A percentile compares a stretch with the other conserved stretches of the same genome.
Conservation (phyloP, 2,329 filamentous ascomycete genomes). For the Pyrenochaeta sp. region DNA sequence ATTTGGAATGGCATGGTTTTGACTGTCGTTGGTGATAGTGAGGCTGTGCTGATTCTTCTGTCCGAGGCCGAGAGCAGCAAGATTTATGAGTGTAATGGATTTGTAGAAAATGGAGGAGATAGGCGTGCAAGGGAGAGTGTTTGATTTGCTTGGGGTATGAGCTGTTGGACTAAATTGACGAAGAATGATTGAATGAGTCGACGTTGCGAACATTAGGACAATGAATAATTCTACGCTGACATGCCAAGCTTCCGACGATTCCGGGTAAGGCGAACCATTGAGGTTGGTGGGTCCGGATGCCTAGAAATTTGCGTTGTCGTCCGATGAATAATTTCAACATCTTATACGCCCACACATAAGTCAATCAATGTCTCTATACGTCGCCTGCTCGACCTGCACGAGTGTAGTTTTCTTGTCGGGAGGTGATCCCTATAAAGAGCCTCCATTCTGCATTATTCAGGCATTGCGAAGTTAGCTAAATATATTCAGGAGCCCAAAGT, state of each 20-base stretch:
- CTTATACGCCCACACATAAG: not conserved
- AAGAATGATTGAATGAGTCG: slow-evolving; percentile 2
- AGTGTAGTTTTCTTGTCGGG: too few species aligned
- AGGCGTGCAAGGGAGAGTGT: not conserved
- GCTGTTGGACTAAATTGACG: not conserved
- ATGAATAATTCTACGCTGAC: slow-evolving; percentile 16
- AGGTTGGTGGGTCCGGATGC: slow-evolving; percentile 6
- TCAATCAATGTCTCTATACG: not conserved
- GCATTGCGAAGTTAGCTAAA: too few species aligned
- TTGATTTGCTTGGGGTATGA: not conserved
- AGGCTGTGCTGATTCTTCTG: not conserved
- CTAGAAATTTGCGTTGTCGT: not conserved
- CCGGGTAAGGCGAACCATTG: slow-evolving; percentile 17
- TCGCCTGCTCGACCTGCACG: too few species aligned
- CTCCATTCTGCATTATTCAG: too few species aligned
- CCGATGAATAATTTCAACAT: not conserved
- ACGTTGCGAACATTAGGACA: slow-evolving; percentile 10
- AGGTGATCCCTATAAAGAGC: too few species aligned
- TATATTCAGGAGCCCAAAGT: not conserved
- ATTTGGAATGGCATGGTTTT: slow-evolving; percentile 42
- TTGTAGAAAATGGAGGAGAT: not conserved
- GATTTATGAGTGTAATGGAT: not conserved
- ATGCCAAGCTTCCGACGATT: slow-evolving; percentile 34
- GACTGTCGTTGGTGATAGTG: not conserved
- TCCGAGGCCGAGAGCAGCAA: not conserved